Evolutionary conservation across 1,139 yeast species (phyloP), one percentile per base, ranked within the genome.

Genomic region (Geotrichum siamense): DNA sequence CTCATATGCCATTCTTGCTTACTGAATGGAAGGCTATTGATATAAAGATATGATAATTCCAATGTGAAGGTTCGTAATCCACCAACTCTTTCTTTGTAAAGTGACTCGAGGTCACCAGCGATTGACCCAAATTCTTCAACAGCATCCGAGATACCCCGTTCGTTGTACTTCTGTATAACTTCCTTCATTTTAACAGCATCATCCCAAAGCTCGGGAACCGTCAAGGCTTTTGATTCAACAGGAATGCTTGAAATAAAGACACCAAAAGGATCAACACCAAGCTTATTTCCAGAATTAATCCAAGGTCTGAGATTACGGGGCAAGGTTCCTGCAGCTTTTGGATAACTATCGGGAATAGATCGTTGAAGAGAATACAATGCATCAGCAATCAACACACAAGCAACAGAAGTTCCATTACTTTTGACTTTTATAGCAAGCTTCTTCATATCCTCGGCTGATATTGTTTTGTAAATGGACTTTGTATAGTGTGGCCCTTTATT

Each of bases 21-120:
- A 16, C 20, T 4, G 10, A 4, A 12, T 6, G 35, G 30, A n/a
- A 16, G 26, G 10, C 38, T 29, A 8, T 32, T 20, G 17, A 43
- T 28, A 2, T 37, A 19, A 4, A 43, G 6, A 5, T 38, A 30
- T 13, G 45, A 43, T 19, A 43, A 20, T 33, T 43, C 45, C 4
- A 43, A 22, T 6, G 42, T n/a, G 28, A 13, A 26, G 2, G 39
- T 22, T 3, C 45, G 41, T n/a, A 37, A 13, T 12, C 13, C 36
- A 4, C 42, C 45, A 15, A 38, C 25, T 15, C 45, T 20, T n/a
- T 26, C 33, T 20, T 22, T 17, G 20, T 43, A 43, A 9, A 38
- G 34, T 3, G 9, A 6, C 6, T n/a, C 13, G 9, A 28, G 17
- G 23, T 38, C 41, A 10, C 41, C 41, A 12, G 41, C 41, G 16